Base-by-base conservation (phyloP, 495 filamentous ascomycete species). In the Xylaria telfairii region DNA sequence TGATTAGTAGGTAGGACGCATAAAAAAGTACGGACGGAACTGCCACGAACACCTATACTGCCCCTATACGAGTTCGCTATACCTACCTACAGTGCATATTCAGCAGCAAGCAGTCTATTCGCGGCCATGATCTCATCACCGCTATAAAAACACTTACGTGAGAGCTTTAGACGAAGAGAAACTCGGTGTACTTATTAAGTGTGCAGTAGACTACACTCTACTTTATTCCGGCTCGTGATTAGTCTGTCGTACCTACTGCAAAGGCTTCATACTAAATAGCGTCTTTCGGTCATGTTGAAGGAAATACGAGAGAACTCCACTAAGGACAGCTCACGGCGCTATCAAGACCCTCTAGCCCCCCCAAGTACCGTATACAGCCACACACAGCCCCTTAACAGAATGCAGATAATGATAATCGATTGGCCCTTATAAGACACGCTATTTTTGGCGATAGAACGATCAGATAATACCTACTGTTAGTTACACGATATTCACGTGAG, bases 251-350 rank as follows among this genome's bases (percentile, higher is more conserved):
- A 32, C 51, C 26, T n/a, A n/a, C n/a, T n/a, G n/a, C n/a, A n/a
- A 54, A 54, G 51, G 13, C 51, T 54, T 30, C 24, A 30, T 3
- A 4, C 30, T 54, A 7, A 9, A n/a, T 17, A 34, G 4, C 32
- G 34, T 19, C 28, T 57, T 57, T 5, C 4, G 30, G 54, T 37
- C 5, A 17, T 37, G 30, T 37, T 21, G 32, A 59, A 8, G 30
- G 32, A 59, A 59, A 59, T 37, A 59, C 56, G 56, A 59, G 56
- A 34, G 17, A 34, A 6, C 30, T 21, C 56, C 56, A 59, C 56
- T 21, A 59, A 59, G n/a, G 15, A n/a, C 54, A 49, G 10, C 44
- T 10, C 10, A 46, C 44, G 44, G 10, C 44, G 8, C 34, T 37
- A 37, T 21, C 46, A 49, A 49, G 46, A n/a, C 46, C 39, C 39